phyloP scores from a whole-genome alignment of 2,329 filamentous ascomycete genomes.

The Aspergillus tubingensis region DNA sequence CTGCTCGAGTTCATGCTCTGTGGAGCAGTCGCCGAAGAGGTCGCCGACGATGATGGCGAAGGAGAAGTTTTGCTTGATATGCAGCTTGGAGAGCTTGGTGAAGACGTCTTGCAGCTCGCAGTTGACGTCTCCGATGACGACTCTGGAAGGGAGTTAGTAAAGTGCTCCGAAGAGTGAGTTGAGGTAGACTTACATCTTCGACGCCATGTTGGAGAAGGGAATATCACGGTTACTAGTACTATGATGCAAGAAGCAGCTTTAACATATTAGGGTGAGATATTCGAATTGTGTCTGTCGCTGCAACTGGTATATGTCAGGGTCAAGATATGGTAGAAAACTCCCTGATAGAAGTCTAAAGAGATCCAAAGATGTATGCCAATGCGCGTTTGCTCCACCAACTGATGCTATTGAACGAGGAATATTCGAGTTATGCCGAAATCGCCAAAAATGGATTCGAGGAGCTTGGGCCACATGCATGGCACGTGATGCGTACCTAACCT shows the following conservation, averaged over 20 bases:
- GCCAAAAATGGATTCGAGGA: slow-evolving; percentile 26
- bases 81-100: slow-evolving; percentile 75
- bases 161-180: background rate
- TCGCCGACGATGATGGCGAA: slow-evolving; percentile 84
- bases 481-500: slow-evolving; percentile 29
- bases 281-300: background rate
- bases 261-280: slow-evolving; percentile 9
- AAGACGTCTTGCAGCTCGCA: slow-evolving; percentile 77
- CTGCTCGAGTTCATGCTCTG: slow-evolving; percentile 57
- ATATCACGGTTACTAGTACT: slow-evolving; percentile 6
- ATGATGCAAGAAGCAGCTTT: slow-evolving; percentile 15
- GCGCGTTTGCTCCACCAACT: background rate
- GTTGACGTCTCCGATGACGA: slow-evolving; percentile 80
- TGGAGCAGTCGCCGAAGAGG: slow-evolving; percentile 64
- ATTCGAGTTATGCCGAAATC: slow-evolving; percentile 10
- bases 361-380: background rate
- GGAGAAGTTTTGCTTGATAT: slow-evolving; percentile 84
- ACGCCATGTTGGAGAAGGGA: slow-evolving; percentile 48
- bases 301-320: background rate
- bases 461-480: slow-evolving; percentile 34
- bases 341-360: background rate
- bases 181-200: slow-evolving; percentile 54
- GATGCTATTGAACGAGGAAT: no score
- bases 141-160: slow-evolving; percentile 37
- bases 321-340: background rate